phyloP scores from a whole-genome alignment of 2,329 filamentous ascomycete genomes.

The Fusarium foetens region DNA sequence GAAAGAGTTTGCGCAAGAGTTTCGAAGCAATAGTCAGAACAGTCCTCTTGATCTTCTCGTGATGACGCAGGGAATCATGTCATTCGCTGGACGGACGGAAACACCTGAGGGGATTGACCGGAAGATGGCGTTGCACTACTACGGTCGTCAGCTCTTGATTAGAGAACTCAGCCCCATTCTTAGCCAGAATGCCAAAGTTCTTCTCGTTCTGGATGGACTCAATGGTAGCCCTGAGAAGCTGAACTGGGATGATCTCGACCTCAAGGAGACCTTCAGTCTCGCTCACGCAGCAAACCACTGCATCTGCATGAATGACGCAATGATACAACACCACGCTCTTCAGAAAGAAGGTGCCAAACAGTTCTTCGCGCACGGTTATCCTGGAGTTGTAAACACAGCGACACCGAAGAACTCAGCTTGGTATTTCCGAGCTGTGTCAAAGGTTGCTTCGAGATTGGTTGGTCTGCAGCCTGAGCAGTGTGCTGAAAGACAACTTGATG shows the following conservation, averaged over 20 bases:
- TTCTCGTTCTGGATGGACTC: slow-evolving; percentile 51
- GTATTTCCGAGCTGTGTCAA: slow-evolving; percentile 40
- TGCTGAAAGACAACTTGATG: slow-evolving; percentile 44
- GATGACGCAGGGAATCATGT: slow-evolving; percentile 53
- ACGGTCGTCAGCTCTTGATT: slow-evolving; percentile 56
- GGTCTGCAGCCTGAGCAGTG: slow-evolving; percentile 43
- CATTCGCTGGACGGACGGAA: slow-evolving; percentile 50
- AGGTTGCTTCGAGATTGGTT: slow-evolving; percentile 47
- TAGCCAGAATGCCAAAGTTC: slow-evolving; percentile 49
- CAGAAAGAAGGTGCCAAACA: not conserved
- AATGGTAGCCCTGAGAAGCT: slow-evolving; percentile 48
- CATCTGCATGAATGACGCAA: slow-evolving; percentile 52
- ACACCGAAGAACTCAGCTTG: not conserved
- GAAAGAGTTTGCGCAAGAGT: slow-evolving; percentile 45
- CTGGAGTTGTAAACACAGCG: slow-evolving; percentile 49
- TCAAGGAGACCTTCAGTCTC: slow-evolving; percentile 49
- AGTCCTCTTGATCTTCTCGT: slow-evolving; percentile 51
- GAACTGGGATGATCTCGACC: slow-evolving; percentile 53
- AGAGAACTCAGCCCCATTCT: slow-evolving; percentile 52
- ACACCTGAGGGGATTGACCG: slow-evolving; percentile 57
- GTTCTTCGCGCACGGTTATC: slow-evolving; percentile 54
- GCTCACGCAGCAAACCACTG: slow-evolving; percentile 51
- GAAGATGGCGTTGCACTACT: slow-evolving; percentile 58
- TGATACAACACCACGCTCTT: slow-evolving; percentile 49
- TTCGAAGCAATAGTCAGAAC: slow-evolving; percentile 24